A percentile compares a stretch with the other conserved stretches of the same genome.
Evolutionary conservation across 345 rosid species (phyloP).

Genomic region (Brassica rapa): DNA sequence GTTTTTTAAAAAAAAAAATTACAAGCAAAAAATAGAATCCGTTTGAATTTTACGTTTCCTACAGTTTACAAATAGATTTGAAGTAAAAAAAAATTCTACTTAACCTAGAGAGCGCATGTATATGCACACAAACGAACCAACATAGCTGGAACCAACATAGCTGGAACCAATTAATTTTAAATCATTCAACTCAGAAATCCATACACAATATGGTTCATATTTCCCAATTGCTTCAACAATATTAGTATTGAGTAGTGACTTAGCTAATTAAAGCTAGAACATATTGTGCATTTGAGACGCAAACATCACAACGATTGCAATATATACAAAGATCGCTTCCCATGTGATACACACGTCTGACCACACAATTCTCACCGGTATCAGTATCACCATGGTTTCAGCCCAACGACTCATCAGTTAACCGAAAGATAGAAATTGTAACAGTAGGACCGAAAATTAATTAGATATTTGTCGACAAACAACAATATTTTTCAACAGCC

Average conservation of each 20-base stretch:
- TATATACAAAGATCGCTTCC: background rate
- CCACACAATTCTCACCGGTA: background rate
- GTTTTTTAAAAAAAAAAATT: background rate
- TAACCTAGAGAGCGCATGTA: background rate
- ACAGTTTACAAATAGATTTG: background rate
- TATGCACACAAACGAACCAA: background rate
- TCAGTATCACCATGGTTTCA: background rate
- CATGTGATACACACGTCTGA: background rate
- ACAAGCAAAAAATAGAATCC: too few species aligned
- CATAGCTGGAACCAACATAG: background rate
- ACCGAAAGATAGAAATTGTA: background rate
- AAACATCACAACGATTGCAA: background rate
- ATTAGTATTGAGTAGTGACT: background rate
- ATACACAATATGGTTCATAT: background rate
- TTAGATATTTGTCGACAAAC: conserved; percentile 34
- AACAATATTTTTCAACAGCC: conserved; percentile 21
- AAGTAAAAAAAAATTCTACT: background rate
- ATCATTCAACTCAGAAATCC: background rate
- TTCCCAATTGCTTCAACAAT: background rate
- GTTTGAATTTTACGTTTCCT: background rate
- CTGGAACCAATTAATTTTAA: background rate
- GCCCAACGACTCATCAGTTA: conserved; percentile 8
- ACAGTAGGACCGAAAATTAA: conserved; percentile 21
- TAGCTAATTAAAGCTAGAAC: background rate
- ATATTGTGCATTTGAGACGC: background rate